These are phyloP conservation scores for Yamadazyma membranifaciens DNA, from an alignment of 1,139 yeast genomes.

Conservation along the genomic window DNA sequence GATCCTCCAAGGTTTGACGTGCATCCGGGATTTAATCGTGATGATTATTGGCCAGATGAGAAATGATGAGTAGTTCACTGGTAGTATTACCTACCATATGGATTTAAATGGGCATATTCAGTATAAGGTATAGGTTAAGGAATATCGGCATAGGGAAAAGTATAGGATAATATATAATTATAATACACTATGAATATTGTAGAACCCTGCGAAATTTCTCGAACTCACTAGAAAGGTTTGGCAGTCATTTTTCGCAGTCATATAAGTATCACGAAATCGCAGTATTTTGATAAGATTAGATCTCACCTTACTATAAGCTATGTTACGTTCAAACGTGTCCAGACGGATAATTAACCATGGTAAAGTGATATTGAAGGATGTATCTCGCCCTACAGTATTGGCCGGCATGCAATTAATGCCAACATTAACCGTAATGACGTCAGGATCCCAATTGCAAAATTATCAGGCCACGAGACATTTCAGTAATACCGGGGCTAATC, in stretches of 20 bases:
- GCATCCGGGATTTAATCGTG: constrained; percentile 31
- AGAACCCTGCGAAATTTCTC: background rate
- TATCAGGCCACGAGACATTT: constrained; percentile 6
- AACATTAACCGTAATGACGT: background rate
- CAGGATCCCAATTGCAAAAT: background rate
- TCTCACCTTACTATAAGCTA: background rate
- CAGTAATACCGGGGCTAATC: constrained; percentile 3
- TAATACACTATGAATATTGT: no score
- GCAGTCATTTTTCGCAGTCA: constrained; percentile 2
- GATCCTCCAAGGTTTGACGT: constrained; percentile 34
- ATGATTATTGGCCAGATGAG: constrained; percentile 37
- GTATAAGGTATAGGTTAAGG: background rate
- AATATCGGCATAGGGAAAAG: background rate
- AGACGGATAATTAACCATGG: background rate
- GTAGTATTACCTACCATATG: background rate
- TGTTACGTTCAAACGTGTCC: background rate
- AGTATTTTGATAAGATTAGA: no score
- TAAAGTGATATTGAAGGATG: background rate
- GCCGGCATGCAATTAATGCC: background rate
- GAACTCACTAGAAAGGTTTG: background rate
- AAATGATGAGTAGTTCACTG: background rate
- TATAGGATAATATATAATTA: background rate
- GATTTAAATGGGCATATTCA: no score
- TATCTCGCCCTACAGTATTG: background rate
- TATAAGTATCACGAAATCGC: background rate